Evolutionary conservation across 495 filamentous ascomycete species (phyloP).

Genomic region (Penicillium flavigenum): DNA sequence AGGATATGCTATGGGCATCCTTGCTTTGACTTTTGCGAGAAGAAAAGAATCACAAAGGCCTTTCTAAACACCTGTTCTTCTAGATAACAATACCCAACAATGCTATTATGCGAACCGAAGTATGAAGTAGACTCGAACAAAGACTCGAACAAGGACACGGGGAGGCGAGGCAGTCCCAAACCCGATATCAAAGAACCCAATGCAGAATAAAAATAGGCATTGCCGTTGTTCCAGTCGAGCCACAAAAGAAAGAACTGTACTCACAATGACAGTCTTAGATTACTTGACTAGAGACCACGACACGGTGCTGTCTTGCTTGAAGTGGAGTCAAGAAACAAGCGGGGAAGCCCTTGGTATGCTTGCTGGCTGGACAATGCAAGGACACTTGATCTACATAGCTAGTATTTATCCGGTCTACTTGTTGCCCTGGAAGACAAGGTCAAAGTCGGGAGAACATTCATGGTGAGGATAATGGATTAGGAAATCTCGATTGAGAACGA

Average conservation of each 20-base stretch:
- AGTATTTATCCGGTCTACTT: not conserved
- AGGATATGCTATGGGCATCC: not conserved
- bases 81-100: not conserved
- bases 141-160: not conserved
- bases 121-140: not conserved
- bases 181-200: not conserved
- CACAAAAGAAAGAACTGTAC: not conserved
- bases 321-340: not conserved
- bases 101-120: not conserved
- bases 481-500: constrained; percentile 8
- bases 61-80: not conserved
- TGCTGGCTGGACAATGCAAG: not conserved
- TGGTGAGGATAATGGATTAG: constrained; percentile 15
- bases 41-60: not conserved
- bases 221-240: not conserved
- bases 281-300: not conserved
- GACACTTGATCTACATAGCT: not conserved
- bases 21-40: not conserved
- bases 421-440: not conserved
- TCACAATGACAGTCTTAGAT: too few species aligned
- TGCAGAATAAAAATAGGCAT: not conserved
- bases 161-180: not conserved
- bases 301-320: not conserved
- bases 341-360: too few species aligned
- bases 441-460: constrained; percentile 4